Conservation (phyloP, 495 filamentous ascomycete species). For the Trichoderma orchidacearum region DNA sequence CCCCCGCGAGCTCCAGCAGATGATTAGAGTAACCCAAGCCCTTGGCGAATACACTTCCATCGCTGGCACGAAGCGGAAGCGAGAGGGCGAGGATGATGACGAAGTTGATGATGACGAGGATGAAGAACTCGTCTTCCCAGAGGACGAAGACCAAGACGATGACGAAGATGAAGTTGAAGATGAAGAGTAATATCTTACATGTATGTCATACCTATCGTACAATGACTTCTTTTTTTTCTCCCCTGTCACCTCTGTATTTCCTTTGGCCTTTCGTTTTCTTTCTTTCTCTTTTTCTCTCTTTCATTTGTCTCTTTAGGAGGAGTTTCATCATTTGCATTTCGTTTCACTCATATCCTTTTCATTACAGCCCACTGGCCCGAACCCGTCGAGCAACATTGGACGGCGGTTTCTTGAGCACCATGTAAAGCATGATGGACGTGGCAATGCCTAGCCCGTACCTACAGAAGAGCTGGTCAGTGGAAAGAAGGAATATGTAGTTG, state of each 20-base stretch:
- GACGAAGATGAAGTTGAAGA: conserved; percentile 15
- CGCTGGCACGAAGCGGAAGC: neutral
- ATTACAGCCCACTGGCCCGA: conserved; percentile 63
- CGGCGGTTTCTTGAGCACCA: conserved; percentile 77
- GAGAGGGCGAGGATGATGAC: neutral
- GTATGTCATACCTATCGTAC: conserved; percentile 1
- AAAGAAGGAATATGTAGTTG: neutral
- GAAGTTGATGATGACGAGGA: neutral
- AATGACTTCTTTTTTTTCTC: neutral
- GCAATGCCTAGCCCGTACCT: conserved; percentile 84
- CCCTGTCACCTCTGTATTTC: neutral
- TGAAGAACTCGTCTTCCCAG: neutral
- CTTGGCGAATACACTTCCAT: no score
- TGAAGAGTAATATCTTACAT: conserved; percentile 22
- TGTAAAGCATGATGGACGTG: conserved; percentile 88
- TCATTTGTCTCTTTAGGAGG: neutral
- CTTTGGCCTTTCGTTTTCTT: no score
- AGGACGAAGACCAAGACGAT: conserved; percentile 8
- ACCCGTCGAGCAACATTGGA: conserved; percentile 59
- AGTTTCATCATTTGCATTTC: neutral
- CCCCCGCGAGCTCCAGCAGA: conserved; percentile 69
- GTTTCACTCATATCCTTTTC: neutral
- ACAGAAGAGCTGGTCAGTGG: neutral
- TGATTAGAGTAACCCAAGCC: conserved; percentile 53
- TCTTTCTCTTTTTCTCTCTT: no score